A percentile compares a stretch with the other conserved stretches of the same genome.
phyloP scores from a whole-genome alignment of 768 basidiomycete genomes.

The Mycena floridula region DNA sequence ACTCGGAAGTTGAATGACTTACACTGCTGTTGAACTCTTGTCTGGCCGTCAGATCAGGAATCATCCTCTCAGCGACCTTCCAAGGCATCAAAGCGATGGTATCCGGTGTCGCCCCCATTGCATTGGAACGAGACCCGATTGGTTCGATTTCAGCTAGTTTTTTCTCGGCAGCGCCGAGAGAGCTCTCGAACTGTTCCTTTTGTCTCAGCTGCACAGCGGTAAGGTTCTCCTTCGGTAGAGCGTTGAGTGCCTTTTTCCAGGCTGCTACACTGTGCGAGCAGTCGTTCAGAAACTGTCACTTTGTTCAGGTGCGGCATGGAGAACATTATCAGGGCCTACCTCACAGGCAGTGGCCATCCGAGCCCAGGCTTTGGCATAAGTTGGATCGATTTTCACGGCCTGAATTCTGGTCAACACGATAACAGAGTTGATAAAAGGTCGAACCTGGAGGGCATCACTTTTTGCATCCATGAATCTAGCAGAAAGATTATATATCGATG shows the following conservation, averaged over 20 bases:
- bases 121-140: not conserved
- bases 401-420: no score
- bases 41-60: no score
- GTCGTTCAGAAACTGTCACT: not conserved
- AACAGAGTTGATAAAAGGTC: no score
- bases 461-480: no score
- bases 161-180: not conserved
- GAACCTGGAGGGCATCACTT: no score
- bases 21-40: not conserved
- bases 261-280: not conserved
- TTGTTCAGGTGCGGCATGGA: not conserved
- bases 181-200: not conserved
- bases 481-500: no score
- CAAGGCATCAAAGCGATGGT: not conserved
- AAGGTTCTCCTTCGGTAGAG: not conserved
- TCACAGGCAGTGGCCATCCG: slow-evolving; percentile 17
- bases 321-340: slow-evolving; percentile 2
- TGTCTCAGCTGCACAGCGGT: not conserved
- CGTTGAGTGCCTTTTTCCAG: not conserved
- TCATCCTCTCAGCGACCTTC: not conserved
- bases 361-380: slow-evolving; percentile 20
- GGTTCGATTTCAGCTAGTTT: not conserved
- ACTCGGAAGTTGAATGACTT: not conserved
- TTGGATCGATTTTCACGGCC: slow-evolving; percentile 20
- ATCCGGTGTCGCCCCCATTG: not conserved